Conservation (phyloP, 768 basidiomycete species). For the Lentinula edodes region DNA sequence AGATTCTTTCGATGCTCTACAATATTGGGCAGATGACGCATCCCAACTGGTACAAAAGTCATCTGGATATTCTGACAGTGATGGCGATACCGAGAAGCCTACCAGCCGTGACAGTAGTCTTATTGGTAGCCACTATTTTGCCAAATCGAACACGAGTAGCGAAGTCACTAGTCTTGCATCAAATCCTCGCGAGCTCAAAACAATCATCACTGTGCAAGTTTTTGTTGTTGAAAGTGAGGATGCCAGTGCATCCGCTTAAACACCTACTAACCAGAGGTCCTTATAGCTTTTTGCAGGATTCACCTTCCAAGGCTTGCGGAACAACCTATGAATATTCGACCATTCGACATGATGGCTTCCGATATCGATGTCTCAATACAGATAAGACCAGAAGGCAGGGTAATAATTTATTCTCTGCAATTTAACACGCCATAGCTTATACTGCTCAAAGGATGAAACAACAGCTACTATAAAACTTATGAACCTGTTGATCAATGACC, state of each 20-base stretch:
- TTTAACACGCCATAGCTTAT: constrained; percentile 5
- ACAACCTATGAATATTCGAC: constrained; percentile 21
- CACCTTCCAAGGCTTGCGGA: constrained; percentile 41
- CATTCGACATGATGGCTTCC: constrained; percentile 55
- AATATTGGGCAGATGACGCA: constrained; percentile 85
- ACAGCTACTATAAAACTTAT: constrained; percentile 57
- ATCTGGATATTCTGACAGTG: constrained; percentile 17
- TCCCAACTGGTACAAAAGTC: constrained; percentile 62
- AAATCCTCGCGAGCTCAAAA: constrained; percentile 14
- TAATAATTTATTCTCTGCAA: constrained; percentile 21
- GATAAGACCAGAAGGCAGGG: constrained; percentile 67
- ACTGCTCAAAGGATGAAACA: constrained; percentile 57
- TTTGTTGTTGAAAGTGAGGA: constrained; percentile 34
- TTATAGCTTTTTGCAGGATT: constrained; percentile 31
- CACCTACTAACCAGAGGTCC: neutral
- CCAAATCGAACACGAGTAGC: constrained; percentile 41
- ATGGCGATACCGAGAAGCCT: constrained; percentile 20
- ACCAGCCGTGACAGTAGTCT: constrained; percentile 56
- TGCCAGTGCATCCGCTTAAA: neutral
- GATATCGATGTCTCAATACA: constrained; percentile 63
- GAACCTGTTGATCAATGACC: constrained; percentile 55
- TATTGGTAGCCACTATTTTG: constrained; percentile 78
- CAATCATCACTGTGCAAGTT: neutral
- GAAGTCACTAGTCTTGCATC: constrained; percentile 34
- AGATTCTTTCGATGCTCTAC: constrained; percentile 63